phyloP scores from a whole-genome alignment of 306 rosid species.

The Crotalaria pallida region DNA sequence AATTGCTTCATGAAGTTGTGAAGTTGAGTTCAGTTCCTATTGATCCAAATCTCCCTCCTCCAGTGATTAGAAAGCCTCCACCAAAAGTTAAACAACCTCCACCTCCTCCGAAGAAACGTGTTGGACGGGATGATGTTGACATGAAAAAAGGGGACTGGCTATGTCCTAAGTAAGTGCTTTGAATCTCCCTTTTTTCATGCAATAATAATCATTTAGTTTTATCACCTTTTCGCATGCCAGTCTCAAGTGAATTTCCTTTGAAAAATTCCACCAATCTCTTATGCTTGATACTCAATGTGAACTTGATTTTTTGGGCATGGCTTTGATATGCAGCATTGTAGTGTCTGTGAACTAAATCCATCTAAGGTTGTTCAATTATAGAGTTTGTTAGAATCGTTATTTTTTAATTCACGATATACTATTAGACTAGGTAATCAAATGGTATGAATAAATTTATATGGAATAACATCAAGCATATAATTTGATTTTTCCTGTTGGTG shows the following conservation, averaged over 20 bases:
- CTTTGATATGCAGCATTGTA: neutral
- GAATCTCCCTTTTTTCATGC: slow-evolving; percentile 14
- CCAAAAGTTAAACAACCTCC: slow-evolving; percentile 96
- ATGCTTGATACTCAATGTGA: neutral
- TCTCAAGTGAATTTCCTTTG: slow-evolving; percentile 14
- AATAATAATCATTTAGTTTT: neutral
- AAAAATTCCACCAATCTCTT: neutral
- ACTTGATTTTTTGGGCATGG: slow-evolving; percentile 7
- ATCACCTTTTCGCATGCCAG: slow-evolving; percentile 3
- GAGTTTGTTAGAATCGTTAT: neutral
- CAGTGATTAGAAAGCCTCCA: slow-evolving; percentile 67
- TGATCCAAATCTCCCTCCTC: slow-evolving; percentile 90
- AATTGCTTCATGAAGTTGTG: slow-evolving; percentile 88
- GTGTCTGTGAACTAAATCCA: neutral
- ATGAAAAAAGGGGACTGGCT: slow-evolving; percentile 99
- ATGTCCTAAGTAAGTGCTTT: slow-evolving; percentile 80
- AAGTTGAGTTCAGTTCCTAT: slow-evolving; percentile 93
- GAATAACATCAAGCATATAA: slow-evolving; percentile 2
- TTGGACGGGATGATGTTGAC: slow-evolving; percentile 93
- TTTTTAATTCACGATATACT: slow-evolving; percentile 1
- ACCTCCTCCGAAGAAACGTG: slow-evolving; percentile 81
- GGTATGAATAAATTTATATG: neutral
- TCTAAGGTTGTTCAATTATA: neutral
- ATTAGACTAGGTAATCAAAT: neutral
- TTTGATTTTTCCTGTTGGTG: slow-evolving; percentile 18